Evolutionary conservation across 352 stramenopile species (phyloP).

Genomic region (Pythium phragmiticola): DNA sequence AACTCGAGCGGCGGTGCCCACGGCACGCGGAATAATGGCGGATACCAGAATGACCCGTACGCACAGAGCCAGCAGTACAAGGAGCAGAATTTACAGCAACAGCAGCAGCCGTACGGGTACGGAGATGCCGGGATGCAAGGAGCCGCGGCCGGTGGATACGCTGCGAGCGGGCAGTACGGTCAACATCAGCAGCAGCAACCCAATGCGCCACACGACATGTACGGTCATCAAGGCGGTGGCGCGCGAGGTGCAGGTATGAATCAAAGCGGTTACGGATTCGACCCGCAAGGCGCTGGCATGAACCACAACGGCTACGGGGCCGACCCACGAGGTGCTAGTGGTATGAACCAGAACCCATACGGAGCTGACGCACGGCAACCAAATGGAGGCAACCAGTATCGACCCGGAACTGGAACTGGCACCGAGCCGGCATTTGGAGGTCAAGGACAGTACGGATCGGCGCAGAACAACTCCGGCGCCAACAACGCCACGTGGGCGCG

Average conservation of each 20-base stretch:
- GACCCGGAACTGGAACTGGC: slow-evolving; percentile 9
- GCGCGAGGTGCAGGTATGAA: slow-evolving; percentile 4
- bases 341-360: not conserved
- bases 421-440: slow-evolving; percentile 1
- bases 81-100: slow-evolving; percentile 20
- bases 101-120: slow-evolving; percentile 13
- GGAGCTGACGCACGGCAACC: slow-evolving; percentile 1
- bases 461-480: not conserved
- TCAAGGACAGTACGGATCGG: not conserved
- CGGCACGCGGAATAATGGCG: slow-evolving; percentile 1
- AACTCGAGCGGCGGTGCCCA: slow-evolving; percentile 15
- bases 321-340: not conserved
- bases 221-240: slow-evolving; percentile 13
- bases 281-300: not conserved
- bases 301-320: slow-evolving; percentile 12
- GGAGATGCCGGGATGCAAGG: slow-evolving; percentile 12
- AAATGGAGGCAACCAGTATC: slow-evolving; percentile 4
- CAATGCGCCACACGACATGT: slow-evolving; percentile 4
- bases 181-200: slow-evolving; percentile 23
- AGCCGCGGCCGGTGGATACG: slow-evolving; percentile 11
- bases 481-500: slow-evolving; percentile 1
- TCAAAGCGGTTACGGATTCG: slow-evolving; percentile 5
- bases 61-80: slow-evolving; percentile 19
- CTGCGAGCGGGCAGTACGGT: slow-evolving; percentile 13
- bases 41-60: slow-evolving; percentile 16